Evolutionary conservation across 306 rosid genomes (phyloP).

Genomic region (Crotalaria pallida): DNA sequence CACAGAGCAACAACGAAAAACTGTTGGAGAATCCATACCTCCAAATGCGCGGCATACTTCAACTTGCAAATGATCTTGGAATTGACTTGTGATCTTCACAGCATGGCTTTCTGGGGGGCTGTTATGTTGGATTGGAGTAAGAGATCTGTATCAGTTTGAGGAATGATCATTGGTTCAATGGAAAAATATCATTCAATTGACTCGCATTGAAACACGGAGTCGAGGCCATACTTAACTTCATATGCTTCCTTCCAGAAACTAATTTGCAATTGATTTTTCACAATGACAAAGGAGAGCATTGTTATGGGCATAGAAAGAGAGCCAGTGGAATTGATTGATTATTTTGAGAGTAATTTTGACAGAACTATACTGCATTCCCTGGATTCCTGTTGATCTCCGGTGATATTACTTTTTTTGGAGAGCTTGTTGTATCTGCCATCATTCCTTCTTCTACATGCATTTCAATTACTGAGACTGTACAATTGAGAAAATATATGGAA

Average conservation of each 20-base stretch:
- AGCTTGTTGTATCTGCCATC: constrained; percentile 34
- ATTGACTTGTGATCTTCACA: constrained; percentile 52
- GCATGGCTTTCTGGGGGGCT: constrained; percentile 32
- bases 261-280: constrained; percentile 28
- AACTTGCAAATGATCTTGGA: constrained; percentile 90
- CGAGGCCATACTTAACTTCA: constrained; percentile 18
- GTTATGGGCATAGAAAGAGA: constrained; percentile 29
- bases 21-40: constrained; percentile 98
- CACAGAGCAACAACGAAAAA: constrained; percentile 94
- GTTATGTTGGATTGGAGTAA: constrained; percentile 32
- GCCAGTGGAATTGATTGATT: constrained; percentile 23
- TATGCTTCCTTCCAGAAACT: constrained; percentile 31
- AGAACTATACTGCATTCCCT: constrained; percentile 1
- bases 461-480: constrained; percentile 17
- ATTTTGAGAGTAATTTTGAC: constrained; percentile 18
- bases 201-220: constrained; percentile 24
- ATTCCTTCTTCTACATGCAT: constrained; percentile 28
- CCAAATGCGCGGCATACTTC: constrained; percentile 98
- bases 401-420: constrained; percentile 36
- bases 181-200: constrained; percentile 22
- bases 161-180: constrained; percentile 21
- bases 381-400: constrained; percentile 21
- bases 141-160: constrained; percentile 22
- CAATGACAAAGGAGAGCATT: constrained; percentile 25
- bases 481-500: constrained; percentile 21